These are phyloP conservation scores for Mycoemilia scoparia DNA, from an alignment of 192 early-diverging fungal genomes.

Conservation along the genomic window DNA sequence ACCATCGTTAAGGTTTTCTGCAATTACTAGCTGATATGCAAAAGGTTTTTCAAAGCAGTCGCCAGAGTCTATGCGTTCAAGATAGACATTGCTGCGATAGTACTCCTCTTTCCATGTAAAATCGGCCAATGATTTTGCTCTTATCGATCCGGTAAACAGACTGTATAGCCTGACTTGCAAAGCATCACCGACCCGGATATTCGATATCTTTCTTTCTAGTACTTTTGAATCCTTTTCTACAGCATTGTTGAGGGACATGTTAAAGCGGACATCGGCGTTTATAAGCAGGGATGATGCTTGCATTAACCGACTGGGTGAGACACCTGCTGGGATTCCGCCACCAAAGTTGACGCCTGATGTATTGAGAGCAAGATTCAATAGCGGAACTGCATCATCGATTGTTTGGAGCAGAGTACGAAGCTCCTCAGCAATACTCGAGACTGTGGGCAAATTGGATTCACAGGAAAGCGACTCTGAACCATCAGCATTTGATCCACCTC, in stretches of 20 bases:
- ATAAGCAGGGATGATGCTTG: conserved; percentile 32
- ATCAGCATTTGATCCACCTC: not conserved
- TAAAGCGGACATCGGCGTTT: conserved; percentile 3
- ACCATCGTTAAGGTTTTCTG: conserved; percentile 54
- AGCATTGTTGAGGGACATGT: conserved; percentile 6
- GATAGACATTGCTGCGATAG: too few species aligned
- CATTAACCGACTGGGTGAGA: conserved; percentile 38
- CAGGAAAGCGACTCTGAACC: too few species aligned
- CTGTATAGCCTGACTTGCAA: conserved; percentile 45
- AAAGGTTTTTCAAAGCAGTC: too few species aligned
- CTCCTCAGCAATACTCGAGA: conserved; percentile 3
- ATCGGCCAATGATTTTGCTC: conserved; percentile 34
- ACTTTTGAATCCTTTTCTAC: conserved; percentile 4
- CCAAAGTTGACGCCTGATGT: conserved; percentile 31
- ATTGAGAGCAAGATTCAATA: conserved; percentile 32
- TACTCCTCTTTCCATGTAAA: conserved; percentile 76
- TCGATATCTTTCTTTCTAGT: too few species aligned
- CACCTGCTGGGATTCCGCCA: conserved; percentile 14
- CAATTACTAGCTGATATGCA: conserved; percentile 36
- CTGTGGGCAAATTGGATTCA: not conserved
- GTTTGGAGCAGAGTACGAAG: conserved; percentile 13
- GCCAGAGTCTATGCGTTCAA: too few species aligned
- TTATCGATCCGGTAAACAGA: conserved; percentile 43
- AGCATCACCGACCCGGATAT: conserved; percentile 14
- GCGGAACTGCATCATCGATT: conserved; percentile 32